Base-by-base conservation (phyloP, 257 asterid species). In the Solanum etuberosum region DNA sequence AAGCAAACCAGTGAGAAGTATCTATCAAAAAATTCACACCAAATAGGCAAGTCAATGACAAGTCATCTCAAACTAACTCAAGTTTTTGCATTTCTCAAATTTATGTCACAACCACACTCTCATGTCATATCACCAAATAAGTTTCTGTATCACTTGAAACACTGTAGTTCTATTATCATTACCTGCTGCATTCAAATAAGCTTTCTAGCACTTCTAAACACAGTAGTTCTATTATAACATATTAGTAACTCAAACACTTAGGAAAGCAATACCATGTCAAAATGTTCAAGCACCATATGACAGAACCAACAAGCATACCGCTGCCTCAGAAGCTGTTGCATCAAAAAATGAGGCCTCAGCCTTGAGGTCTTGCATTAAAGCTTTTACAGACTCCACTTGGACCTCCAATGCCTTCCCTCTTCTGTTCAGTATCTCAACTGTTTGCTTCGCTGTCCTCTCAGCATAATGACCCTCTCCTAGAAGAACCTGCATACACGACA, bases 401-500 rank as follows among this genome's bases (percentile, higher is more conserved):
- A 92, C 71, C 86, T 93, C 97, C 87, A 97, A 84, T 59, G 59
- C 90, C 72, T 92, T 95, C 82, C 94, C 96, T 90, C 99, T 92
- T 90, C 99, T 91, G 88, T 90, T 90, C 91, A 97, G 86, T 90
- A 95, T 95, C 73, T 96, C 99, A 87, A 89, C 61, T 20, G 99
- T 94, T 92, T 96, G 98, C 89, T 94, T 96, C 31, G 99, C 91
- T 87, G 99, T 92, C 91, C 99, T 93, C 77, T 96, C 96, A 40
- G 96, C 96, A 78, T 95, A 95, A 90, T 94, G 92, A 67, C 97
- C 95, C 86, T 93, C 99, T 86, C 99, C 99, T 35, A 95, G 86
- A 83, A 97, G 96, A 72, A 97, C 99, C 98, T 96, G 89, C 89
- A 87, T 43, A 74, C 67, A 86, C 83, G 57, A 46, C 27, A 7